phyloP scores from a whole-genome alignment of 73 alveolate genomes.

The Stentor coeruleus region DNA sequence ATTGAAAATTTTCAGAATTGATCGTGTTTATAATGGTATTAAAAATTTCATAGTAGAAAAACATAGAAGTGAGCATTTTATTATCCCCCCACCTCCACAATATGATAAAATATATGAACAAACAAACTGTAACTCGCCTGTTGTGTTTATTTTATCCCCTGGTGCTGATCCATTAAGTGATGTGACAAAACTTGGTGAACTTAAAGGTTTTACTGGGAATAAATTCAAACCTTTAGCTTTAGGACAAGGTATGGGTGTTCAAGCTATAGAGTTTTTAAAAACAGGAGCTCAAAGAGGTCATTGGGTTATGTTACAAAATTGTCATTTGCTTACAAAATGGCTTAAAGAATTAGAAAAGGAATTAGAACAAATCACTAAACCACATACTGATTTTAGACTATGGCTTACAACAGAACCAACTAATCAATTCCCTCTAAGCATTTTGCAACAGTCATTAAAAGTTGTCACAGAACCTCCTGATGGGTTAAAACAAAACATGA shows the following conservation, averaged over 20 bases:
- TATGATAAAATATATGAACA: conserved; percentile 95
- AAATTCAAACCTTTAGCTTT: conserved; percentile 91
- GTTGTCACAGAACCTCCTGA: conserved; percentile 99
- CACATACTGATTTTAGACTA: conserved; percentile 79
- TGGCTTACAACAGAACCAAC: conserved; percentile 88
- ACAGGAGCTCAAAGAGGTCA: conserved; percentile 94
- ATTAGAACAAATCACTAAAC: conserved; percentile 88
- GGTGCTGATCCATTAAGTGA: conserved; percentile 97
- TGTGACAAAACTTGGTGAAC: conserved; percentile 96
- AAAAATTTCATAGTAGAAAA: conserved; percentile 82
- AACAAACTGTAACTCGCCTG: conserved; percentile 93
- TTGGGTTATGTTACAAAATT: conserved; percentile 96
- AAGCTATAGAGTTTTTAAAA: conserved; percentile 81
- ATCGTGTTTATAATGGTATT: conserved; percentile 87
- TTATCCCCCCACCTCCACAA: conserved; percentile 81
- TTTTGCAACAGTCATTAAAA: conserved; percentile 71
- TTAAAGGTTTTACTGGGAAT: conserved; percentile 85
- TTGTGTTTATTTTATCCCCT: conserved; percentile 97
- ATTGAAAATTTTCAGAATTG: conserved; percentile 93
- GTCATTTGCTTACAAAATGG: conserved; percentile 86
- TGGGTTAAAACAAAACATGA: conserved; percentile 88
- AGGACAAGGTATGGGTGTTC: conserved; percentile 96
- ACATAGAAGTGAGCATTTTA: conserved; percentile 66
- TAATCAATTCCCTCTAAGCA: conserved; percentile 90
- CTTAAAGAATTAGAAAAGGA: conserved; percentile 82